Evolutionary conservation across 352 stramenopile species (phyloP), one percentile per base, ranked within the genome.

Genomic region (Phytophthora podocarpi): DNA sequence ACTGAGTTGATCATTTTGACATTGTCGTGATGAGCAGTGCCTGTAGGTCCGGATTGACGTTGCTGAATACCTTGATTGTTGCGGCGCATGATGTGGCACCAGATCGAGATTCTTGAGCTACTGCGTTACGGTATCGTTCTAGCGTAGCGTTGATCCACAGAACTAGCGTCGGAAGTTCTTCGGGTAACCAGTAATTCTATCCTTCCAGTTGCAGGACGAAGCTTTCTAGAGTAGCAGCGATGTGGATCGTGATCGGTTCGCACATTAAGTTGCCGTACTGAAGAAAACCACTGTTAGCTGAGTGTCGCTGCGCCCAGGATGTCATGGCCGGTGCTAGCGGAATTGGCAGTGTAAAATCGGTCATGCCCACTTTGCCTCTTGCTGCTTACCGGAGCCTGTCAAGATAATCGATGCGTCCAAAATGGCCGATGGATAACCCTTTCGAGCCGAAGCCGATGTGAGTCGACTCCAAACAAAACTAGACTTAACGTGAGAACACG

Each of bases 141-240:
- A 48, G 2, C 6, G 40, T 48, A 12, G 40, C 13, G 15, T 48
- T 35, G 8, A 35, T 48, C 24, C 40, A 48, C 13, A 32, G 23
- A 12, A 48, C 40, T 23, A 48, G 12, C 2, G 24, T 48, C 15
- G 24, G 24, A 15, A 48, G 3, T 28, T 48, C 40, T 4, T 48
- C 24, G 5, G 40, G 24, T 32, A 16, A 15, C 23, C 40, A 48
- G 24, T 48, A 24, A 13, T 35, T 48, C 40, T 24, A 48, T 11
- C 40, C 40, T 35, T 48, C 40, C n/a, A n/a, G n/a, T n/a, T 67
- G 31, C 78, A 69, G 37, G 68, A 78, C 21, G 65, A 70, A 43
- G 18, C 3, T 27, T 5, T 43, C 36, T 2, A 48, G n/a, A 39
- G 27, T 0, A 5, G 15, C 26, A 7, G 42, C 42, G 13, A 51